These are phyloP conservation scores for Carpinus fangiana DNA, from an alignment of 306 rosid species.

Conservation along the genomic window DNA sequence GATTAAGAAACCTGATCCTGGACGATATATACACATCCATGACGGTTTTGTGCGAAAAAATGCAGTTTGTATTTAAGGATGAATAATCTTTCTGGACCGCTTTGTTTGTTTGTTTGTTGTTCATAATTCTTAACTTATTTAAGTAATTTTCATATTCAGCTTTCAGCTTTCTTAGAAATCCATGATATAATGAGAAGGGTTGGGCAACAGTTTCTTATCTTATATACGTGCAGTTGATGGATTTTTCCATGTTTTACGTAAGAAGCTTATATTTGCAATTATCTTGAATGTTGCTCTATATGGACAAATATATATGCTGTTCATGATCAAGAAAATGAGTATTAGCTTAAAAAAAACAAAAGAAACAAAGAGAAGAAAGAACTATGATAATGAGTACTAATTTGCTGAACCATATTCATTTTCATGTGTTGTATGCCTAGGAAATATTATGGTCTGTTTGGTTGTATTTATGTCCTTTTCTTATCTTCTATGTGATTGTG, in stretches of 20 bases:
- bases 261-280: conserved; percentile 29
- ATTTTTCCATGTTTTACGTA: conserved; percentile 94
- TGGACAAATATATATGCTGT: not conserved
- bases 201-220: conserved; percentile 96
- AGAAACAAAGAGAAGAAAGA: not conserved
- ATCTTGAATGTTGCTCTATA: not conserved
- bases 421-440: not conserved
- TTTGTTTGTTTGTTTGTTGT: conserved; percentile 4
- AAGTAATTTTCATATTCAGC: conserved; percentile 41
- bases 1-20: not conserved
- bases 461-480: not conserved
- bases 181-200: conserved; percentile 95
- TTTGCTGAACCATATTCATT: not conserved
- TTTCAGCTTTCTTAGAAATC: conserved; percentile 91
- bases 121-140: not conserved
- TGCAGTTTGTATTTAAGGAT: not conserved
- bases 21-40: not conserved
- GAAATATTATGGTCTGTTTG: not conserved
- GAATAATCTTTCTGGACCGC: conserved; percentile 5
- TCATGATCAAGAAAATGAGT: not conserved
- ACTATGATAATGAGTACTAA: not conserved
- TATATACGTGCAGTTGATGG: conserved; percentile 99
- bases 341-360: not conserved
- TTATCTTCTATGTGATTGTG: not conserved
- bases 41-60: not conserved